Evolutionary conservation across 371 early-diverging fungal genomes (phyloP), one percentile per base, ranked within the genome.

Genomic region (Enterospora canceri): DNA sequence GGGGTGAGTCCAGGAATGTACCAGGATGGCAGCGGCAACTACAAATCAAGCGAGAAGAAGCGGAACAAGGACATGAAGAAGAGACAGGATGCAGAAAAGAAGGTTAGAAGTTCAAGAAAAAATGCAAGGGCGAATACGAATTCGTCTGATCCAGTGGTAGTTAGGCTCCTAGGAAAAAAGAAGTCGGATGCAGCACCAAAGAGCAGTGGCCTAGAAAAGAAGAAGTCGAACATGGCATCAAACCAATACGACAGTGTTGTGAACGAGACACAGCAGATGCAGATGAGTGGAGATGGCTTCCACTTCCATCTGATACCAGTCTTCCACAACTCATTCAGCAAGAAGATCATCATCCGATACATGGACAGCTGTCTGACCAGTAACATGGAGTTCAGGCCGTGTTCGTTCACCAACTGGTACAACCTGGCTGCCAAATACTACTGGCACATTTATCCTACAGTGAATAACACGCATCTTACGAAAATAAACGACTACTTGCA

Each of bases 401-500:
- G 62, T 32, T 16, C 12, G 18, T 61, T 49, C 23, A 28, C 5
- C 12, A 28, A 61, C 4, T 51, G 3, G 4, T 61, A 51, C 53
- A 30, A 61, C 5, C 62, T 61, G 23, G 3, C 8, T 8, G 4
- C 5, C 31, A 3, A 24, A 4, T 61, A 51, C 23, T 61, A 61
- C 62, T 61, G 62, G 62, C 18, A 51, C 50, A 61, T 61, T 8
- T 51, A 29, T 23, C 15, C 40, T 12, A 47, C 24, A 18, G 62
- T 8, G 23, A 30, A 61, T 24, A 40, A 40, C n/a, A 12, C 40
- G 12, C 40, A 40, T 8, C 8, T 40, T 12, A 40, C 12, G 12
- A 40, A 40, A 40, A 40, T 40, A 8, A 28, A 3, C 23, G 48
- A 61, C 8, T 26, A 29, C 19, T 15, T 61, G 3, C 4, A 48